Conservation (phyloP, 1,139 yeast genomes). For the Kurtzmaniella quercitrusa region DNA sequence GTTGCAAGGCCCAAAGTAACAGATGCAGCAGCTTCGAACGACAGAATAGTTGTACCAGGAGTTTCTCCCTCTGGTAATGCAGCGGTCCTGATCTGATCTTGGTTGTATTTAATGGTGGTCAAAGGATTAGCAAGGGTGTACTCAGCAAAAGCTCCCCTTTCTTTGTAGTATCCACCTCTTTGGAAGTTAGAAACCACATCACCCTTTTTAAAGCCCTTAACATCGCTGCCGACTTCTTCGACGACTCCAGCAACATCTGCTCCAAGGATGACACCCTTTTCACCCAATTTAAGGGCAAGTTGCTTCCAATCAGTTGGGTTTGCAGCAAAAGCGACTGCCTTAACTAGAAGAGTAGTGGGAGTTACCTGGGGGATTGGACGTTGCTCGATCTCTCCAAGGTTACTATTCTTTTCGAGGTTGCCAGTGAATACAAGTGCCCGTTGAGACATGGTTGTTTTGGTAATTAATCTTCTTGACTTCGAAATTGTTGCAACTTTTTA, state of each 20-base stretch:
- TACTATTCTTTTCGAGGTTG: neutral
- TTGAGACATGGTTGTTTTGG: too few relatives aligned
- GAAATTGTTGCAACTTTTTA: too few relatives aligned
- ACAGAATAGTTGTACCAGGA: slow-evolving; percentile 7
- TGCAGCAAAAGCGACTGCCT: slow-evolving; percentile 52
- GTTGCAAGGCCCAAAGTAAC: slow-evolving; percentile 49
- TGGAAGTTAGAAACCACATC: slow-evolving; percentile 47
- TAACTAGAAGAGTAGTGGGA: slow-evolving; percentile 40
- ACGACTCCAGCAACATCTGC: slow-evolving; percentile 55
- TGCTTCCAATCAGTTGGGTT: slow-evolving; percentile 69
- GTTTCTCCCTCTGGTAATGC: slow-evolving; percentile 9
- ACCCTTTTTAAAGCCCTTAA: slow-evolving; percentile 44
- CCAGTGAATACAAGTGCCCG: neutral
- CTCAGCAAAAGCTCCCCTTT: slow-evolving; percentile 53
- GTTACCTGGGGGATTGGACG: slow-evolving; percentile 32
- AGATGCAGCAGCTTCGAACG: slow-evolving; percentile 47
- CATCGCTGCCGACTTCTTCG: slow-evolving; percentile 44
- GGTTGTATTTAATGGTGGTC: slow-evolving; percentile 22
- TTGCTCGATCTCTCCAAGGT: slow-evolving; percentile 19
- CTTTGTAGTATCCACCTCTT: slow-evolving; percentile 37
- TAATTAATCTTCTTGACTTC: too few relatives aligned
- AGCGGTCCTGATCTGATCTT: slow-evolving; percentile 6
- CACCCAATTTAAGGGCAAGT: slow-evolving; percentile 20
- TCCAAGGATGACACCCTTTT: slow-evolving; percentile 44
- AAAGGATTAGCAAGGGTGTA: slow-evolving; percentile 36